Percentiles rank a stretch among this genome's conserved stretches.
Evolutionary conservation across 1,284 basidiomycete genomes (phyloP).

Genomic region (Malassezia vespertilionis): DNA sequence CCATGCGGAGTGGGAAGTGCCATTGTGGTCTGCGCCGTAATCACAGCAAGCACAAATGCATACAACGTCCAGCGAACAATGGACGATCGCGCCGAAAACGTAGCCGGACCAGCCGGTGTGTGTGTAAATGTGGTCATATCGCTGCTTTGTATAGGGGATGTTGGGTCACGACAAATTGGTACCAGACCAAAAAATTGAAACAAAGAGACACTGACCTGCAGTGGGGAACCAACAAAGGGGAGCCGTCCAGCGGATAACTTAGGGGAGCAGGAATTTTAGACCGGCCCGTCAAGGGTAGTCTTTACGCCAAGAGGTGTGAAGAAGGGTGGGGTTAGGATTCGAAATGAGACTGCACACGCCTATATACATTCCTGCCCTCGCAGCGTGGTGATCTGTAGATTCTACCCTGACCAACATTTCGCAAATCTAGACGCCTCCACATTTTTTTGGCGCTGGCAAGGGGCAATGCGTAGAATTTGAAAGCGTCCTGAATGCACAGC

Average conservation of each 20-base stretch:
- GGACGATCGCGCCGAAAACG: conserved; percentile 1
- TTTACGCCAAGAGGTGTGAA: too few species aligned
- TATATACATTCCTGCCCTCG: too few species aligned
- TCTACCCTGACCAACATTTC: too few species aligned
- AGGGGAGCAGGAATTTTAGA: too few species aligned
- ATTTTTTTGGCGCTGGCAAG: too few species aligned
- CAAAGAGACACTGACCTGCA: conserved; percentile 12
- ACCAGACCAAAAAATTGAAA: conserved; percentile 15
- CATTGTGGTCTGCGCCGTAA: neutral
- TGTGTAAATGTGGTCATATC: neutral
- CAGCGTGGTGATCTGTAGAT: too few species aligned
- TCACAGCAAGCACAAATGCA: conserved; percentile 2
- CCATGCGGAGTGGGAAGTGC: neutral
- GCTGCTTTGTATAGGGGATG: neutral
- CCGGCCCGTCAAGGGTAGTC: too few species aligned
- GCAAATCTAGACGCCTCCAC: too few species aligned
- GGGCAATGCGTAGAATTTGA: too few species aligned
- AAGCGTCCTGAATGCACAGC: too few species aligned
- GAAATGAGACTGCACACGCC: too few species aligned
- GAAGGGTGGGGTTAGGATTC: neutral
- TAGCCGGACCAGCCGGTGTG: conserved; percentile 11
- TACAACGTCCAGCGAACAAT: conserved; percentile 10
- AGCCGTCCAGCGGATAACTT: conserved; percentile 18
- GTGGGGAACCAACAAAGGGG: conserved; percentile 4
- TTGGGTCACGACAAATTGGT: conserved; percentile 9